phyloP scores from a whole-genome alignment of 176 grass and related monocot species.

The Metroxylon sagu region DNA sequence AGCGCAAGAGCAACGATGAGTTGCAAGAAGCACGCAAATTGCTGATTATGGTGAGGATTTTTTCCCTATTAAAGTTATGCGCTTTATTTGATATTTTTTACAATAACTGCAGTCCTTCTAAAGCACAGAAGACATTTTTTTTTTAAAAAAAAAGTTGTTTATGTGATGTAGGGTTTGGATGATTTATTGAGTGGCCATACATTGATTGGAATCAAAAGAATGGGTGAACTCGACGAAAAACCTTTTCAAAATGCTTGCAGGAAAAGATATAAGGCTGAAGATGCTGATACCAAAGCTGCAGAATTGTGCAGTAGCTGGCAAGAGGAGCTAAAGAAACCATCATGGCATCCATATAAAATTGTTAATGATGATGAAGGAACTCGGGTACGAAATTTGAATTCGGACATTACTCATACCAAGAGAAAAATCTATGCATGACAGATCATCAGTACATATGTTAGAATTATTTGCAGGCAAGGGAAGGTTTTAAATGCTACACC shows the following conservation, averaged over 20 bases:
- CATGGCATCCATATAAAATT: conserved; percentile 89
- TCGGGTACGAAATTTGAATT: conserved; percentile 34
- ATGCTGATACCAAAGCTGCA: conserved; percentile 34
- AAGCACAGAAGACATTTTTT: too few species aligned
- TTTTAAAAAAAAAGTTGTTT: not conserved
- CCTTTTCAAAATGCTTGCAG: conserved; percentile 62
- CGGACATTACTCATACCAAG: too few species aligned
- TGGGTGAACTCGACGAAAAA: conserved; percentile 75
- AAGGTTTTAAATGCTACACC: too few species aligned
- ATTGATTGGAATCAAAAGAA: conserved; percentile 78
- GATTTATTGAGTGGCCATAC: conserved; percentile 42
- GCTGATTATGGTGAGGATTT: conserved; percentile 47
- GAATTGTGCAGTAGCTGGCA: conserved; percentile 57
- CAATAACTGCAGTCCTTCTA: not conserved
- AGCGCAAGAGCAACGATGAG: conserved; percentile 81
- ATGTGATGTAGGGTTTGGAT: conserved; percentile 55
- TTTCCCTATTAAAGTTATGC: not conserved
- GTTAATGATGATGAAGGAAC: conserved; percentile 29
- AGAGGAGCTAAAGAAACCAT: conserved; percentile 86
- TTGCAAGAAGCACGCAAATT: conserved; percentile 68
- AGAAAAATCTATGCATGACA: too few species aligned
- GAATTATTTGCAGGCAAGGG: too few species aligned
- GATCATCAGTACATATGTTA: too few species aligned
- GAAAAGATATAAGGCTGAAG: conserved; percentile 34
- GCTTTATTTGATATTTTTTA: not conserved